Base-by-base conservation (phyloP, 2,329 filamentous ascomycete species). In the Calonectria honghensis region DNA sequence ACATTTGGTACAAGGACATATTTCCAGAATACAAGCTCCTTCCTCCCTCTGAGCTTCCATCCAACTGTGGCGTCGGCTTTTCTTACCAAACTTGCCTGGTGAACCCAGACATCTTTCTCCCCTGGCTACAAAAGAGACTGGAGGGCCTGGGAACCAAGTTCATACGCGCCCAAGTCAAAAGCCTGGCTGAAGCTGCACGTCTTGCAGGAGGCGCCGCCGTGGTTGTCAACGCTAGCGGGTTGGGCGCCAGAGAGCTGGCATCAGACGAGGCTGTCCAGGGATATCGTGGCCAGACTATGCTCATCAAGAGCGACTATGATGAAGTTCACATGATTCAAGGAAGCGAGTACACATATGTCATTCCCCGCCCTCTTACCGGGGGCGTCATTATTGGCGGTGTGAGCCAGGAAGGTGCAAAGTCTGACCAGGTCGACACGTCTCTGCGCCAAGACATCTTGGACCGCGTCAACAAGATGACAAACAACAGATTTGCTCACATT, bases 351-450 rank as follows among this genome's bases (percentile, higher is more conserved):
- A 73, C 70, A 4, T 69, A 73, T 18, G 45, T 65, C 9, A 73
- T 69, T n/a, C 70, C 54, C 4, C 65, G 70, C 10, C 39, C 45
- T 20, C 59, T 45, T 4, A 31, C 59, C 9, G 70, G 70, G 0
- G 70, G 65, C 11, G 41, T 68, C n/a, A 73, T 73, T 14, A 45
- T 73, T 45, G 70, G 70, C 13, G 70, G 70, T 9, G 64, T 73
- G 16, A 50, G 41, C 39, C 64, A 73, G 24, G 31, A 35, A 31
- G 70, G 54, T 1, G 35, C 65, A 29, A 24, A 3, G 1, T 57
- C 45, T 4, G 45, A 41, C 14, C 32, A 24, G 14, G 48, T 66
- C 6, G 65, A 69, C n/a, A 27, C 18, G 18, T 10, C 31, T 3
- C 45, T 69, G 31, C 52, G 57, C 11, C 11, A 37, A 39, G 71